Percentiles rank a stretch among this genome's conserved stretches.
These are phyloP conservation scores for Inonotus obliquus DNA, from an alignment of 1,284 basidiomycete species.

Conservation along the genomic window DNA sequence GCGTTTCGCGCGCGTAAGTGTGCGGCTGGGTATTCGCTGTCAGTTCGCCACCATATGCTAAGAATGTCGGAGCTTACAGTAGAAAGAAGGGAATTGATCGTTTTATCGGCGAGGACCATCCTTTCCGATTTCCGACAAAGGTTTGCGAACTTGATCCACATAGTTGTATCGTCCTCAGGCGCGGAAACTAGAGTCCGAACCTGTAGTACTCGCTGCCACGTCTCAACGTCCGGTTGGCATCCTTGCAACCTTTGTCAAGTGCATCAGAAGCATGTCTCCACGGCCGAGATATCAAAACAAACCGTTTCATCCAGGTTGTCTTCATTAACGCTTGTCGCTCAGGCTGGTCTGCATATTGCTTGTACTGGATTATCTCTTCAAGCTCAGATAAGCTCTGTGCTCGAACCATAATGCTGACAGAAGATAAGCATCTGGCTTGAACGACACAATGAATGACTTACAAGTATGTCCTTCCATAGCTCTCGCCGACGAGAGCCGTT, in stretches of 20 bases:
- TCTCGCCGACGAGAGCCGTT: slow-evolving; percentile 90
- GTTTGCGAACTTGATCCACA: slow-evolving; percentile 96
- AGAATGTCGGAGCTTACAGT: slow-evolving; percentile 38
- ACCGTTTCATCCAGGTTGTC: slow-evolving; percentile 95
- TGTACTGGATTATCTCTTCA: slow-evolving; percentile 97
- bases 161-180: slow-evolving; percentile 92
- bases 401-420: slow-evolving; percentile 82
- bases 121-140: slow-evolving; percentile 83
- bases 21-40: slow-evolving; percentile 8
- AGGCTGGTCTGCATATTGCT: slow-evolving; percentile 90
- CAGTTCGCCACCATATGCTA: background rate
- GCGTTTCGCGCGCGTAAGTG: slow-evolving; percentile 25
- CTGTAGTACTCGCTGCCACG: slow-evolving; percentile 98
- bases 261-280: slow-evolving; percentile 8
- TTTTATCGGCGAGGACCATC: slow-evolving; percentile 92
- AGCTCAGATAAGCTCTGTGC: slow-evolving; percentile 99
- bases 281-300: slow-evolving; percentile 19
- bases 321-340: slow-evolving; percentile 85
- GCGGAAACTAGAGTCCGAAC: slow-evolving; percentile 92
- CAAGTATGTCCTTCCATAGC: slow-evolving; percentile 96
- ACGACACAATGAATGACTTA: slow-evolving; percentile 33
- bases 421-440: slow-evolving; percentile 14
- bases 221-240: slow-evolving; percentile 97
- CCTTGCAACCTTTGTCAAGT: slow-evolving; percentile 70
- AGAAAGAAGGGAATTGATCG: slow-evolving; percentile 86